Evolutionary conservation across 1,284 basidiomycete genomes (phyloP).

Genomic region (Rhodotorula sp.): DNA sequence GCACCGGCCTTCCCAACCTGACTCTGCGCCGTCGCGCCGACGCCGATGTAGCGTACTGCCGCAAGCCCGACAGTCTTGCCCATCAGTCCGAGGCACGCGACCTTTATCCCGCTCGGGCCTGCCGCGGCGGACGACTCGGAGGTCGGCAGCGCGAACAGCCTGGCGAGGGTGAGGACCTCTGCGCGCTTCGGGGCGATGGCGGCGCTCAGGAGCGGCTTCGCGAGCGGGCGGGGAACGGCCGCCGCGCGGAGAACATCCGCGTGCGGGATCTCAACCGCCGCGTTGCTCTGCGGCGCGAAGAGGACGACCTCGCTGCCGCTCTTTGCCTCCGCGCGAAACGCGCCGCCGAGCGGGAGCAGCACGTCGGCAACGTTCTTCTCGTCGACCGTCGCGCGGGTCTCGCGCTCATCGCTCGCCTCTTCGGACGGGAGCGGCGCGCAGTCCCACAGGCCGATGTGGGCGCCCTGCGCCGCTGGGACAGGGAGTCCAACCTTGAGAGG

Average conservation of each 20-base stretch:
- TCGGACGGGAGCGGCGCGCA: background rate
- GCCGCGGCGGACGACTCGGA: background rate
- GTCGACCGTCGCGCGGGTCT: background rate
- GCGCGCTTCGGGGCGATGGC: background rate
- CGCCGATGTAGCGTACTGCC: slow-evolving; percentile 16
- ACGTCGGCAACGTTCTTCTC: slow-evolving; percentile 28
- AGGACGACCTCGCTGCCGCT: slow-evolving; percentile 1
- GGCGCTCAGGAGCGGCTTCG: slow-evolving; percentile 1
- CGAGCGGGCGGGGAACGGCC: background rate
- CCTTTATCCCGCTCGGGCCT: background rate
- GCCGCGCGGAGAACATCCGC: background rate
- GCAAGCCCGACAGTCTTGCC: slow-evolving; percentile 42
- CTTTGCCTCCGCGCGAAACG: too few relatives aligned
- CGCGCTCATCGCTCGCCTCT: background rate
- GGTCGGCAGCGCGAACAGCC: background rate
- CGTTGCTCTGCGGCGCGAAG: background rate
- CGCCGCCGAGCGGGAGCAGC: background rate
- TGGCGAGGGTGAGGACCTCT: slow-evolving; percentile 12
- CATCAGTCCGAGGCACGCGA: slow-evolving; percentile 41
- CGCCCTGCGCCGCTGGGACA: slow-evolving; percentile 17
- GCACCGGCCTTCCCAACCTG: background rate
- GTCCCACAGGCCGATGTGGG: slow-evolving; percentile 41
- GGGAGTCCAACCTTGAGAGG: slow-evolving; percentile 34
- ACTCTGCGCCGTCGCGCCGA: background rate
- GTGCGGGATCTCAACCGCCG: background rate